These are phyloP conservation scores for Pythium aristosporum DNA, from an alignment of 352 stramenopile species.

Conservation along the genomic window DNA sequence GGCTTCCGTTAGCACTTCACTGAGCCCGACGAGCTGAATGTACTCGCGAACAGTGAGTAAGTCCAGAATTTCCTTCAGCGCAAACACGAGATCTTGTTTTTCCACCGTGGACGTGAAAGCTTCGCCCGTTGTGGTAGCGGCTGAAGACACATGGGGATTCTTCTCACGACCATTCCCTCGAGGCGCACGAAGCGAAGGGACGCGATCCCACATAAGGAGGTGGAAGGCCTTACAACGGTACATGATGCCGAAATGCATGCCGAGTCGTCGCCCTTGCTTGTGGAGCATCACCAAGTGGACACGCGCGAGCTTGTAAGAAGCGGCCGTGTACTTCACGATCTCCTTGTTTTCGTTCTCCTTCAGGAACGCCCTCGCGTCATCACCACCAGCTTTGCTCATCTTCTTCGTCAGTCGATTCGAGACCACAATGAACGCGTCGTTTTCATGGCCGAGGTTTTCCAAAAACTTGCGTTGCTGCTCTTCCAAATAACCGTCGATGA, in stretches of 20 bases:
- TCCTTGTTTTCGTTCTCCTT: constrained; percentile 40
- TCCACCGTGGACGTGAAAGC: not conserved
- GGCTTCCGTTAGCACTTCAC: constrained; percentile 53
- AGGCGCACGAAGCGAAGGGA: constrained; percentile 23
- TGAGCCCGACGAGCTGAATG: constrained; percentile 68
- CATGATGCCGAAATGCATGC: constrained; percentile 72
- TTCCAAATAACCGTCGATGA: constrained; percentile 64
- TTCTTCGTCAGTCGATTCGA: constrained; percentile 37
- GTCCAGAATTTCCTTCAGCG: constrained; percentile 70
- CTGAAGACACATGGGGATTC: not conserved
- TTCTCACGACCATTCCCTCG: not conserved
- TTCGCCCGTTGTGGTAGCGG: not conserved
- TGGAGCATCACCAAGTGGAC: constrained; percentile 53
- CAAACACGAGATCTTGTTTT: constrained; percentile 41
- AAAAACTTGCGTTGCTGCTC: constrained; percentile 67
- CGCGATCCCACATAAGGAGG: constrained; percentile 58
- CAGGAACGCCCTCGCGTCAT: constrained; percentile 17
- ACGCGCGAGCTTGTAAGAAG: constrained; percentile 66
- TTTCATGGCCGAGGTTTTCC: constrained; percentile 49
- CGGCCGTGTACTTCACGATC: constrained; percentile 59
- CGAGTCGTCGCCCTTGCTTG: constrained; percentile 71
- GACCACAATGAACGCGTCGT: constrained; percentile 64
- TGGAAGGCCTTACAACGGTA: constrained; percentile 70
- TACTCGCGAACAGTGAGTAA: constrained; percentile 66
- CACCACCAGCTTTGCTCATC: constrained; percentile 12